Conservation (phyloP, 306 rosid species). For the Cucurbita maxima region DNA sequence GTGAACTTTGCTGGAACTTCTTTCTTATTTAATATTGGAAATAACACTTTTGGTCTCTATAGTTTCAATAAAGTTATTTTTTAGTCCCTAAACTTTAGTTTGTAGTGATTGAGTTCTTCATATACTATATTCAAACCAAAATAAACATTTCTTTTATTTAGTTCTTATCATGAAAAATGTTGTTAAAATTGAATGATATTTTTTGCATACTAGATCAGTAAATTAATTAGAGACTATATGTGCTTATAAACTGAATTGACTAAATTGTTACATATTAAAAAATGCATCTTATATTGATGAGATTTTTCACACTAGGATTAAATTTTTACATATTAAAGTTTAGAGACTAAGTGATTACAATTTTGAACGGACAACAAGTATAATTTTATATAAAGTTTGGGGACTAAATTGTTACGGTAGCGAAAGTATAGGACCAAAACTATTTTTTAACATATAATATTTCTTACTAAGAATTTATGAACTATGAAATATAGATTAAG, state of each 20-base stretch:
- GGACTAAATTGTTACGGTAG: neutral
- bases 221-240: neutral
- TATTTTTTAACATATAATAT: neutral
- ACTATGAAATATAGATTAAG: constrained; percentile 55
- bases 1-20: neutral
- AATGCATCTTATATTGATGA: neutral
- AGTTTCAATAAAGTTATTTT: neutral
- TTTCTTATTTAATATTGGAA: neutral
- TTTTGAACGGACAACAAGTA: neutral
- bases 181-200: neutral
- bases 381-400: neutral
- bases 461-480: neutral
- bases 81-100: neutral
- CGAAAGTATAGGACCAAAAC: neutral
- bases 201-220: neutral
- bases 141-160: neutral
- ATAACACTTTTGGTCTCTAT: neutral
- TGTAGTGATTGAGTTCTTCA: neutral
- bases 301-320: neutral
- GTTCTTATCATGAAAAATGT: neutral
- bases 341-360: neutral
- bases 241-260: neutral
- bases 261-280: neutral
- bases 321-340: neutral
- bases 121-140: neutral